phyloP scores from a whole-genome alignment of 164 flowering plant genomes.

The Aristolochia contorta region DNA sequence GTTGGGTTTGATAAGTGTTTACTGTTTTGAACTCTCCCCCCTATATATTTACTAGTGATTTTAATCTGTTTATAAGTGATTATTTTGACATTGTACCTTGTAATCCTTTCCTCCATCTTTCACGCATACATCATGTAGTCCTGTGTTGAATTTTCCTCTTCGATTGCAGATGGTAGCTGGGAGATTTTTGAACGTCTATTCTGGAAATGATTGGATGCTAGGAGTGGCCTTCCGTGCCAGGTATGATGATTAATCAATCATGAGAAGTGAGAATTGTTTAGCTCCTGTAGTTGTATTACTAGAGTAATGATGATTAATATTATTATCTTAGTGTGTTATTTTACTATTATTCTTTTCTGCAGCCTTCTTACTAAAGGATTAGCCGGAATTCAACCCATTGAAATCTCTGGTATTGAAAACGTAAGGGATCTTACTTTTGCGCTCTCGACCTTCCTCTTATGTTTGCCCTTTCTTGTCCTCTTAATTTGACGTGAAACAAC shows the following conservation, averaged over 20 bases:
- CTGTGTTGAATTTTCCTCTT: constrained; percentile 1
- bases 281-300: no score
- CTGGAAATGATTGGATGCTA: constrained; percentile 86
- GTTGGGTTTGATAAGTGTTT: no score
- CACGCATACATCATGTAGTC: not conserved
- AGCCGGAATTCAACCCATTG: constrained; percentile 89
- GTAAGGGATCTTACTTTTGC: constrained; percentile 29
- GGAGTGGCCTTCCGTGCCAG: constrained; percentile 96
- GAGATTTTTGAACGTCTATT: constrained; percentile 83
- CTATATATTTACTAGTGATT: no score
- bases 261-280: no score
- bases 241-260: constrained; percentile 27
- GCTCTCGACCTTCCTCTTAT: no score
- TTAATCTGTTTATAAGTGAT: no score
- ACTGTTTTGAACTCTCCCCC: no score
- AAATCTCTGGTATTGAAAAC: constrained; percentile 76
- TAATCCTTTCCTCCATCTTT: not conserved
- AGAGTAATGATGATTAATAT: no score
- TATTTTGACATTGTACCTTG: not conserved
- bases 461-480: no score
- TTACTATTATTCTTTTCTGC: constrained; percentile 10
- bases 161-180: constrained; percentile 84
- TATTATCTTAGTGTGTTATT: no score
- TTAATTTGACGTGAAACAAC: not conserved
- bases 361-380: constrained; percentile 84